These are phyloP conservation scores for Adansonia grandidieri DNA, from an alignment of 441 rosid species.

Conservation along the genomic window DNA sequence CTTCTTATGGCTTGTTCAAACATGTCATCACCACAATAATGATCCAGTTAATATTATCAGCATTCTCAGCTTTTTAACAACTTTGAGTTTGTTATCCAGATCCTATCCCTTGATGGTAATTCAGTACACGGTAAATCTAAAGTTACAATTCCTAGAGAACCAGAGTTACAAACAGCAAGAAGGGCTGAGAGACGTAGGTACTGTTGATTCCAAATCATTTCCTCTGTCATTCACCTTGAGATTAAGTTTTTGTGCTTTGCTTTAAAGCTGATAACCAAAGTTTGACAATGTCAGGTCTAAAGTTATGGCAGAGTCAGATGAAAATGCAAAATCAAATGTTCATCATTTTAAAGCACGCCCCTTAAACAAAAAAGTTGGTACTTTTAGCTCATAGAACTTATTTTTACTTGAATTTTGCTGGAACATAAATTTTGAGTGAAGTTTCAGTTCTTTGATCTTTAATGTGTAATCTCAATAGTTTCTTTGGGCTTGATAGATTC, in stretches of 20 bases:
- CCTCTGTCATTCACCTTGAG: not conserved
- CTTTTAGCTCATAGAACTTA: conserved; percentile 16
- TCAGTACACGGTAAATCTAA: conserved; percentile 44
- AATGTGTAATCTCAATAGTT: not conserved
- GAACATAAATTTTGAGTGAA: not conserved
- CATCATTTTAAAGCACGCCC: conserved; percentile 52
- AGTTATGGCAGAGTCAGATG: conserved; percentile 42
- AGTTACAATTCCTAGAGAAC: conserved; percentile 76
- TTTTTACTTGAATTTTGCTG: conserved; percentile 10
- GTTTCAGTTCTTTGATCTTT: not conserved
- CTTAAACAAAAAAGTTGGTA: conserved; percentile 55
- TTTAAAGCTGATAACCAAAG: conserved; percentile 3
- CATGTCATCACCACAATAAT: not conserved
- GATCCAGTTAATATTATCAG: not conserved
- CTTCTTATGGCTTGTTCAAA: not conserved
- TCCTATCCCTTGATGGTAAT: conserved; percentile 37
- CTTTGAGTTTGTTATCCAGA: conserved; percentile 44
- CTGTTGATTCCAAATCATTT: conserved; percentile 6
- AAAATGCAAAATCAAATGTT: conserved; percentile 41
- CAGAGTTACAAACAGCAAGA: conserved; percentile 68
- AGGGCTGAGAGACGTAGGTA: conserved; percentile 71
- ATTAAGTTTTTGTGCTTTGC: conserved; percentile 7
- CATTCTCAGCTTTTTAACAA: conserved; percentile 19
- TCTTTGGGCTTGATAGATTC: conserved; percentile 49
- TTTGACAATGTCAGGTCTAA: conserved; percentile 55